Conservation (phyloP, 768 basidiomycete species). For the Mycena leptocephala region DNA sequence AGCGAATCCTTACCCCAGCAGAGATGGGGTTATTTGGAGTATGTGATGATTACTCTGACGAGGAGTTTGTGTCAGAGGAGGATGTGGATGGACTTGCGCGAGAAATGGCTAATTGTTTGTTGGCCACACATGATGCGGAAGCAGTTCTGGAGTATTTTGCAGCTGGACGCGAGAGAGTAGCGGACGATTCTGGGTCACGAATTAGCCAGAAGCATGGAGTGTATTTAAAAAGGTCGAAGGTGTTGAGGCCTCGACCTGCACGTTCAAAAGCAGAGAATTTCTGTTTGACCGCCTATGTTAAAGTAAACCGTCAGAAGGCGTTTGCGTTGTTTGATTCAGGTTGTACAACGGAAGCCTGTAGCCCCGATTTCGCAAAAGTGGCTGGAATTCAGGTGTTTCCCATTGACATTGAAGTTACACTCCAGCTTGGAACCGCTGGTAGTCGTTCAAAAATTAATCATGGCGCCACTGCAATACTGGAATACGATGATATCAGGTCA, state of each 20-base stretch:
- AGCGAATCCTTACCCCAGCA: too few species aligned
- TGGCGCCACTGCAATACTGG: background rate
- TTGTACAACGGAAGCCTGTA: slow-evolving; percentile 1
- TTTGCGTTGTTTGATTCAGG: slow-evolving; percentile 25
- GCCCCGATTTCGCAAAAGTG: background rate
- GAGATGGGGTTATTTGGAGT: background rate
- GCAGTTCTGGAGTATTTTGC: too few species aligned
- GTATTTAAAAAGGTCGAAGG: background rate
- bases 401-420: background rate
- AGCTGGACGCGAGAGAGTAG: too few species aligned
- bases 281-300: slow-evolving; percentile 15
- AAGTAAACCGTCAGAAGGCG: slow-evolving; percentile 22
- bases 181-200: background rate
- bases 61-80: too few species aligned
- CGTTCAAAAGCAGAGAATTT: background rate
- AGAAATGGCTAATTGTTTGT: too few species aligned
- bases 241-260: background rate
- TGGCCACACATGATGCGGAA: too few species aligned
- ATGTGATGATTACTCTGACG: background rate
- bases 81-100: too few species aligned
- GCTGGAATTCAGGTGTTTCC: background rate
- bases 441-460: slow-evolving; percentile 1
- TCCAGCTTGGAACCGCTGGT: slow-evolving; percentile 1
- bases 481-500: background rate
- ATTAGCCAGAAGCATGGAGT: slow-evolving; percentile 4